Evolutionary conservation across 495 filamentous ascomycete species (phyloP), one percentile per base, ranked within the genome.

Genomic region (Penicillium angulare): DNA sequence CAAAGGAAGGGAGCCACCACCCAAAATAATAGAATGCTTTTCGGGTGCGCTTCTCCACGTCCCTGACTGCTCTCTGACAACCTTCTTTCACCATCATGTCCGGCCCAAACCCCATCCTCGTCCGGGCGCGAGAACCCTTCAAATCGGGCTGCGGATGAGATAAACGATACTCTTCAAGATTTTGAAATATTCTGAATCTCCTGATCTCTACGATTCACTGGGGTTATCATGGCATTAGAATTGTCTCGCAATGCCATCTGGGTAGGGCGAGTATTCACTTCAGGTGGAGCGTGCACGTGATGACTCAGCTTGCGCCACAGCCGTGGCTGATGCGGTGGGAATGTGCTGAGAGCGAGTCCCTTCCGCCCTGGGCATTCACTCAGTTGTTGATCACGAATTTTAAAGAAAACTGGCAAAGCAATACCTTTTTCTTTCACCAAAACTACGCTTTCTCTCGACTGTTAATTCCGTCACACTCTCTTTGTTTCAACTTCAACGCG

Each of bases 1-100:
- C 56, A 67, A 61, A 53, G 55, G 57, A 62, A 61, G 61, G 60
- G 69, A 64, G 59, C 54, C 61, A 58, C 61, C 66, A 61, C 55
- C 58, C 58, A 71, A 71, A 49, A 62, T 57, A 56, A 58, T 55
- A 64, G 47, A 57, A 57, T 34, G 52, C 36, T 47, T 49, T 29
- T 36, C 35, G 39, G 55, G 34, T 56, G 38, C 49, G 57, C 26
- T 57, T 46, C 56, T 59, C 38, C 48, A 47, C 22, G 49, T 63
- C 49, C 45, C 56, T 51, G 34, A 60, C 47, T 51, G 59, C 50
- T 46, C 50, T 65, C 60, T 65, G 49, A 63, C 59, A 60, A n/a
- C 49, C 62, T 57, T 56, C 60, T 63, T 53, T 53, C 53, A 53
- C 50, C 56, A 53, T 35, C 24, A 35, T 44, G 48, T 41, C 39